phyloP scores from a whole-genome alignment of 495 filamentous ascomycete species.

The Ascobolus immersus region DNA sequence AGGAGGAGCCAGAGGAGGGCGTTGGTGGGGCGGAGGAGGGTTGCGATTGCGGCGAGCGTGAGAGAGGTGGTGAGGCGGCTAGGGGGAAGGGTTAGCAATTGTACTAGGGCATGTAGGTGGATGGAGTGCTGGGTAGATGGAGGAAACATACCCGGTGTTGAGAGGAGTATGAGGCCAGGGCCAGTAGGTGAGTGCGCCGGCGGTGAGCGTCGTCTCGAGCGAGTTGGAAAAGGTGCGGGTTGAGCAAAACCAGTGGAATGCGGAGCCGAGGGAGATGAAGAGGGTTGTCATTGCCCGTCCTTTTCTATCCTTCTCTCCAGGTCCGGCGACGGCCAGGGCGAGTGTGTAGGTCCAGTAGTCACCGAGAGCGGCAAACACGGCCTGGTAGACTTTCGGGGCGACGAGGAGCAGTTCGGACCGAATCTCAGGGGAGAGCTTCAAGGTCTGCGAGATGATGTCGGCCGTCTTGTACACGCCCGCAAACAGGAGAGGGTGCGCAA shows the following conservation, averaged over 20 bases:
- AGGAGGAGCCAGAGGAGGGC: conserved; percentile 54
- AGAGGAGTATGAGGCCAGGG: conserved; percentile 40
- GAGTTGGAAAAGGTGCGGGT: conserved; percentile 85
- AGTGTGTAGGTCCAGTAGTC: conserved; percentile 84
- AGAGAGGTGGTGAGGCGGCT: no score
- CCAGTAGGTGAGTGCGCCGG: conserved; percentile 57
- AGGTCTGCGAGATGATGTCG: conserved; percentile 25
- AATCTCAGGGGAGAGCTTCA: conserved; percentile 22
- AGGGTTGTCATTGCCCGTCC: conserved; percentile 22
- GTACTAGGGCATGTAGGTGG: no score
- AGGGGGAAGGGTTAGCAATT: no score
- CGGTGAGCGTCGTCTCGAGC: conserved; percentile 66
- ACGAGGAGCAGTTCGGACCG: conserved; percentile 39
- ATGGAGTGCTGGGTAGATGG: no score
- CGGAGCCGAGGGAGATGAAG: conserved; percentile 48
- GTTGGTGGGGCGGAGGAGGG: conserved; percentile 77
- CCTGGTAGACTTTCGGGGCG: conserved; percentile 52
- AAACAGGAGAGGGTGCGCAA: conserved; percentile 72
- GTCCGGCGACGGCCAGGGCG: no score
- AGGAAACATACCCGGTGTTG: no score
- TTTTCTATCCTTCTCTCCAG: conserved; percentile 30
- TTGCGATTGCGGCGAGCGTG: conserved; percentile 52
- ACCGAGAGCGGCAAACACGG: conserved; percentile 44
- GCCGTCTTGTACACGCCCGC: conserved; percentile 45
- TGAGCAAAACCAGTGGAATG: conserved; percentile 94